phyloP scores from a whole-genome alignment of 345 rosid genomes.

The Cardamine resedifolia region DNA sequence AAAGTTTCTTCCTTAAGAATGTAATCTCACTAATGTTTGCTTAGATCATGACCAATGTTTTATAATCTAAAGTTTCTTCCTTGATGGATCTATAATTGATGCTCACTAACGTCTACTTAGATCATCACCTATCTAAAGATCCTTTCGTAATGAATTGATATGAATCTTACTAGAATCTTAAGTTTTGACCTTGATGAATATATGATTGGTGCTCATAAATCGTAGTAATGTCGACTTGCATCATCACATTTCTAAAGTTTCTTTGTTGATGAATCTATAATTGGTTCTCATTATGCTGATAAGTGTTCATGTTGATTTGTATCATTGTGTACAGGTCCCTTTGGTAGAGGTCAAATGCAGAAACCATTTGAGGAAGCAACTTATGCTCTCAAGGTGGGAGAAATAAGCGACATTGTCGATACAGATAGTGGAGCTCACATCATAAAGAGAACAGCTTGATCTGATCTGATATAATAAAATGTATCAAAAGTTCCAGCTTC shows the following conservation, averaged over 20 bases:
- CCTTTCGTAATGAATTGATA: too few species aligned
- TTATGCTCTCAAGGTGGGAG: slow-evolving; percentile 72
- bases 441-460: slow-evolving; percentile 73
- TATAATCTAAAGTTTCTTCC: neutral
- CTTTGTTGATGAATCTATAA: neutral
- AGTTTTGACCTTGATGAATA: neutral
- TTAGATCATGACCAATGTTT: neutral
- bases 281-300: neutral
- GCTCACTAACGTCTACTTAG: neutral
- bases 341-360: slow-evolving; percentile 95
- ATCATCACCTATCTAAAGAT: too few species aligned
- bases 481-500: slow-evolving; percentile 6
- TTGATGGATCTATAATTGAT: neutral
- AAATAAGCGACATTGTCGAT: slow-evolving; percentile 85
- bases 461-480: neutral
- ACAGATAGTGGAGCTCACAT: slow-evolving; percentile 96
- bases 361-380: slow-evolving; percentile 95
- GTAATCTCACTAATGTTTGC: neutral
- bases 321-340: slow-evolving; percentile 52
- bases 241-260: neutral
- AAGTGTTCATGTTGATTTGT: slow-evolving; percentile 1
- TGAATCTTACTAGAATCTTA: neutral
- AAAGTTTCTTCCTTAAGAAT: neutral
- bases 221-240: neutral
- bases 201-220: neutral